phyloP scores from a whole-genome alignment of 805 yeast genomes.

The Isabelozyma rhagii region DNA sequence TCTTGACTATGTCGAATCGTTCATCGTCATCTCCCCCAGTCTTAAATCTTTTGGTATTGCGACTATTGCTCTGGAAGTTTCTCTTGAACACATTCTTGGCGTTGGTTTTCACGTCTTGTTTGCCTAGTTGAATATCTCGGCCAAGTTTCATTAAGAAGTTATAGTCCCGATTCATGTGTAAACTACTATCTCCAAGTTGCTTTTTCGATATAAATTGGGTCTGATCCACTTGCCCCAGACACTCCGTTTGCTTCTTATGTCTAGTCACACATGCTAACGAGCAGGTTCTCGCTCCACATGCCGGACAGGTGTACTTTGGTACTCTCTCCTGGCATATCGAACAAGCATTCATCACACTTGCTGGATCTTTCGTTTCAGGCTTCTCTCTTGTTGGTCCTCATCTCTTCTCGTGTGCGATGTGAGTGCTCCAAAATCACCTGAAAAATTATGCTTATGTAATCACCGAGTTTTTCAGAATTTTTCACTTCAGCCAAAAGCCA shows the following conservation, averaged over 20 bases:
- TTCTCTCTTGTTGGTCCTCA: not conserved
- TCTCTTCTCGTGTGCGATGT: not conserved
- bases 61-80: constrained; percentile 8
- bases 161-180: constrained; percentile 76
- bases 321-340: constrained; percentile 31
- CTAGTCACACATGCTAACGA: constrained; percentile 64
- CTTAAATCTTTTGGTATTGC: constrained; percentile 18
- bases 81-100: constrained; percentile 44
- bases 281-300: constrained; percentile 67
- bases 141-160: constrained; percentile 63
- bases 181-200: constrained; percentile 35
- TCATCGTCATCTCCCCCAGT: constrained; percentile 17
- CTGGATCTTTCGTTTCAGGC: too few species aligned
- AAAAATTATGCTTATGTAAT: not conserved
- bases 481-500: not conserved
- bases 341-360: constrained; percentile 14
- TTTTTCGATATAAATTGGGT: constrained; percentile 52
- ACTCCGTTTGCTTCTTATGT: constrained; percentile 62
- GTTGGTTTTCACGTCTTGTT: constrained; percentile 42
- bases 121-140: constrained; percentile 57
- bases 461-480: not conserved
- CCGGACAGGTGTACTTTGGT: constrained; percentile 77
- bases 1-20: constrained; percentile 17
- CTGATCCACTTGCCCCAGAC: constrained; percentile 66
- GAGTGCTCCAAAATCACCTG: not conserved